Base-by-base conservation (phyloP, 2,329 filamentous ascomycete species). In the Epichloe elymi region DNA sequence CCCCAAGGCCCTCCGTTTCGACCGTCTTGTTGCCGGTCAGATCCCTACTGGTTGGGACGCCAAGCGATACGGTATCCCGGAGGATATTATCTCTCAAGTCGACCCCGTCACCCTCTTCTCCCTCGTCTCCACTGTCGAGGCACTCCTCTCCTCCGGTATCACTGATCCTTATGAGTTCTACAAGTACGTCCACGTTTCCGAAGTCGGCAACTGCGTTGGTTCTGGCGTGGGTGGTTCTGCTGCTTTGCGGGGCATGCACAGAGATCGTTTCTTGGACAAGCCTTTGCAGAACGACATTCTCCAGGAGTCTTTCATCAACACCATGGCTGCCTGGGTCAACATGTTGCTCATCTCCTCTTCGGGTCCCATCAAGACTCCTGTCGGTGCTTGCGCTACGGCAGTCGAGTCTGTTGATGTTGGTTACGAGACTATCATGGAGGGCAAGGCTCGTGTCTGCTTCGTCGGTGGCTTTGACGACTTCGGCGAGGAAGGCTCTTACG, bases 231-330 rank as follows among this genome's bases (percentile, higher is more conserved):
- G 93, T 78, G 94, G 93, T 72, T 86, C 89, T 54, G 82, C 81
- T 61, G 93, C 93, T 61, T 79, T 98, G 57, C 85, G 89, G 62
- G 91, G 91, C 61, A 98, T 98, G 91, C 95, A 97, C 78, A 93
- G 91, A 70, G 91, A 96, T 68, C 86, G 93, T 54, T 97, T 85
- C 81, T 78, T 97, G 56, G 93, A 98, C 73, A 93, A 90, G 74
- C 93, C 91, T 51, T 80, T 98, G 47, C 94, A 98, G 72, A 98
- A 97, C 72, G 93, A 98, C 65, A 96, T 98, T 65, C 79, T 98
- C 14, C 94, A 98, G 66, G 93, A 98, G 72, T 97, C 93, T 12
- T 98, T 98, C 77, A 97, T 98, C 79, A 98, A 98, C 78, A 98
- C 93, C 51, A 98, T 98, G 91, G 85, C 88, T 60, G 93, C 93